These are phyloP conservation scores for Yamadazyma oceani DNA, from an alignment of 1,139 yeast genomes.

Conservation along the genomic window DNA sequence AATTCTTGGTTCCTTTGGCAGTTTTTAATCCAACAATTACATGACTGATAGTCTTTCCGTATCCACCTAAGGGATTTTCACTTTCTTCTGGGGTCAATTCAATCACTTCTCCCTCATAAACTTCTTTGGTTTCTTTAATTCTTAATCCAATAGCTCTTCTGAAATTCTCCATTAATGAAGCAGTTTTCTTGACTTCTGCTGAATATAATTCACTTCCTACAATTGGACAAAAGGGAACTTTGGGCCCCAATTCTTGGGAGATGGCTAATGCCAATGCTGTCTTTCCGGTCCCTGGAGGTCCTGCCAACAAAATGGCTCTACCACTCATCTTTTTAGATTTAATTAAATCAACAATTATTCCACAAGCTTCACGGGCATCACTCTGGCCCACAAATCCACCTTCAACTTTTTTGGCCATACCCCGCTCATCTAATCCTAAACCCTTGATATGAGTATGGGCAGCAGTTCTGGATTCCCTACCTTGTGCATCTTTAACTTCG, in stretches of 20 bases:
- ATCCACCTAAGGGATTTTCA: constrained; percentile 95
- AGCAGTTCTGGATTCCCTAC: constrained; percentile 78
- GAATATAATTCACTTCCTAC: constrained; percentile 94
- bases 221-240: constrained; percentile 97
- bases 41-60: constrained; percentile 93
- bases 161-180: constrained; percentile 95
- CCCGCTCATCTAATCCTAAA: constrained; percentile 88
- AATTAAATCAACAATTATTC: constrained; percentile 90
- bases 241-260: constrained; percentile 96
- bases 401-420: constrained; percentile 79
- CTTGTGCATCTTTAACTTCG: constrained; percentile 63
- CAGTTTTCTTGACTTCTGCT: constrained; percentile 98
- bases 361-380: constrained; percentile 97
- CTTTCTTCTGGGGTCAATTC: constrained; percentile 97
- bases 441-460: constrained; percentile 98
- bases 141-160: constrained; percentile 95
- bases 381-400: constrained; percentile 96
- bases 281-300: constrained; percentile 98
- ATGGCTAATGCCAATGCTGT: constrained; percentile 96
- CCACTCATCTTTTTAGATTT: constrained; percentile 94
- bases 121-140: constrained; percentile 96
- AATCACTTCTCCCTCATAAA: constrained; percentile 97
- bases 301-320: constrained; percentile 91
- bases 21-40: constrained; percentile 94
- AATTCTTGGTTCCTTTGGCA: constrained; percentile 91